Conservation (phyloP, 768 basidiomycete species). For the Nidularia sp. region DNA sequence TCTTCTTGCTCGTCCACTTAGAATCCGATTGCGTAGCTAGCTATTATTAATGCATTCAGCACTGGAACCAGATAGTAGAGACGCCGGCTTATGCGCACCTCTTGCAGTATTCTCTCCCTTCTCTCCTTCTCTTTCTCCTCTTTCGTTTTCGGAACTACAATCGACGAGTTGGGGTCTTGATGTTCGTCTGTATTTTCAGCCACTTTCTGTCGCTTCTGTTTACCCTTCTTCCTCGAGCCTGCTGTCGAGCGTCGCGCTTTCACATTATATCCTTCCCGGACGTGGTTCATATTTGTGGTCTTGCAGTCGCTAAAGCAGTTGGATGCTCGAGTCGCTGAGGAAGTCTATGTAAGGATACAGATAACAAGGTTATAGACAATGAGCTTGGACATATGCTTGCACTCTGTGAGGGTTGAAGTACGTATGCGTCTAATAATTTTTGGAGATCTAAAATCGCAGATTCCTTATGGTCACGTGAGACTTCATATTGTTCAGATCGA, state of each 20-base stretch:
- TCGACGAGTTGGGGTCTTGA: conserved; percentile 53
- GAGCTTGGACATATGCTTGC: too few relatives aligned
- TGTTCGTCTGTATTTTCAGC: conserved; percentile 14
- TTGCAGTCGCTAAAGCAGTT: not conserved
- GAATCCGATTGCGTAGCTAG: conserved; percentile 52
- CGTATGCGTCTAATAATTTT: too few relatives aligned
- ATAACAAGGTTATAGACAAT: too few relatives aligned
- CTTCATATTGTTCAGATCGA: too few relatives aligned
- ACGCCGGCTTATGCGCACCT: conserved; percentile 34
- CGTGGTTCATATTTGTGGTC: conserved; percentile 7
- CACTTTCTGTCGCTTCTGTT: conserved; percentile 24
- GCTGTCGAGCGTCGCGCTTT: conserved; percentile 64
- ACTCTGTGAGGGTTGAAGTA: too few relatives aligned
- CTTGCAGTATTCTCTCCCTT: conserved; percentile 54
- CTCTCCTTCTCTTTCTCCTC: conserved; percentile 59
- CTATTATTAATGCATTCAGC: conserved; percentile 17
- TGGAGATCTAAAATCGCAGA: too few relatives aligned
- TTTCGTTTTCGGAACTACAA: conserved; percentile 53
- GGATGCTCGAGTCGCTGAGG: not conserved
- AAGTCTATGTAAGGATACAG: too few relatives aligned
- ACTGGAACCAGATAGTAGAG: too few relatives aligned
- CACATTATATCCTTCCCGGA: conserved; percentile 48
- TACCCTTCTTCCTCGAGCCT: conserved; percentile 63
- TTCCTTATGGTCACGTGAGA: too few relatives aligned
- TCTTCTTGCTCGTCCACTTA: conserved; percentile 81